Percentiles rank a stretch among this genome's conserved stretches.
Evolutionary conservation across 129 eudicot species (phyloP).

Genomic region (Silybum marianum): DNA sequence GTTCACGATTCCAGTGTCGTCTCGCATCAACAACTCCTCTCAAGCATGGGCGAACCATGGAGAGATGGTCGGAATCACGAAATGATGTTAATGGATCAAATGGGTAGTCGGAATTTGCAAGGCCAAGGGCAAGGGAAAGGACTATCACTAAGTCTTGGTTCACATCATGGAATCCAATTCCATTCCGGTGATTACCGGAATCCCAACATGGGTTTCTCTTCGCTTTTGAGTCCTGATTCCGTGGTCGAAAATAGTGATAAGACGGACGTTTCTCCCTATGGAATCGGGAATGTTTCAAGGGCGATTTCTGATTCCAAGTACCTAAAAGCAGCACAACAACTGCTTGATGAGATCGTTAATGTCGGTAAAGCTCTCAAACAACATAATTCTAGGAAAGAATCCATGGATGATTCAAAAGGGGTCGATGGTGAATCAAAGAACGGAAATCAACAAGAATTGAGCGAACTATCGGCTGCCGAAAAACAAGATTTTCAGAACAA

Average conservation of each 20-base stretch:
- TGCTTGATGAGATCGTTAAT: slow-evolving; percentile 82
- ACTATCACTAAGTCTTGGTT: slow-evolving; percentile 65
- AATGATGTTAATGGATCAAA: slow-evolving; percentile 49
- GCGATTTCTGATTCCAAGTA: slow-evolving; percentile 64
- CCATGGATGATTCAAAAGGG: slow-evolving; percentile 38
- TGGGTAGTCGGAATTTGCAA: slow-evolving; percentile 44
- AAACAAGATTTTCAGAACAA: slow-evolving; percentile 77
- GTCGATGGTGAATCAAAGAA: slow-evolving; percentile 38
- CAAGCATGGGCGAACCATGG: slow-evolving; percentile 59
- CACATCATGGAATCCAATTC: slow-evolving; percentile 50
- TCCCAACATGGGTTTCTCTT: slow-evolving; percentile 39
- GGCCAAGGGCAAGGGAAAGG: slow-evolving; percentile 37
- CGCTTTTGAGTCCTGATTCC: slow-evolving; percentile 32
- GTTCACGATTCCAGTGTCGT: slow-evolving; percentile 49
- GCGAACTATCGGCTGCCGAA: slow-evolving; percentile 73
- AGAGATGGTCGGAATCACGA: slow-evolving; percentile 52
- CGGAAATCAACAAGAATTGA: slow-evolving; percentile 44
- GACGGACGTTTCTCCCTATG: slow-evolving; percentile 40
- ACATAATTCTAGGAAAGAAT: slow-evolving; percentile 49
- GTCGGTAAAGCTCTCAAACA: slow-evolving; percentile 62
- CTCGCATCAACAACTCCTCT: slow-evolving; percentile 56
- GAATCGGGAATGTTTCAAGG: slow-evolving; percentile 44
- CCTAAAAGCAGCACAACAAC: slow-evolving; percentile 73
- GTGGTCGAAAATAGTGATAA: slow-evolving; percentile 21
- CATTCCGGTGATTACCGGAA: slow-evolving; percentile 46